Base-by-base conservation (phyloP, 306 rosid genomes). In the Hippophae tibetana region DNA sequence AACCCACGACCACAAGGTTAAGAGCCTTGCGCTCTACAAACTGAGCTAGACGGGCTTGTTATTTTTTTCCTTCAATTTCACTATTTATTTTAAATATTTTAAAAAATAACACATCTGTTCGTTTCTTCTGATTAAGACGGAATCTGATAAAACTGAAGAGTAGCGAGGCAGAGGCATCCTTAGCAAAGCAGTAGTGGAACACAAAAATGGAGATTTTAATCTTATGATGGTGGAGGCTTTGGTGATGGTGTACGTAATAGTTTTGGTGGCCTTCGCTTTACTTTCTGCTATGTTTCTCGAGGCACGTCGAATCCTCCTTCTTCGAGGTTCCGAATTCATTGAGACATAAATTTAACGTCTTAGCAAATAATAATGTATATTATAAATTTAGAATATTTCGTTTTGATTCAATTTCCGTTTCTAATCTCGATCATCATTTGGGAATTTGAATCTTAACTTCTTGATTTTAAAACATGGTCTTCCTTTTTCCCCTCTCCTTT, bases 281-380 rank as follows among this genome's bases (percentile, higher is more conserved):
- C 31, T 73, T 42, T 80, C 72, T 52, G 66, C 67, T n/a, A 64
- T 88, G 25, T 18, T 93, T 54, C 10, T 84, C 43, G 90, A 82
- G 78, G 94, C 95, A 87, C 60, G 85, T 92, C 65, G 98, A 83
- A 63, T 82, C 78, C 69, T 88, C 0, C 55, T 76, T 83, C 62
- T 92, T 88, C 54, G 88, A 85, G 80, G 98, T 80, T 78, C 90
- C 95, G 7, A 79, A 61, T 65, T 79, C 95, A 47, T 78, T 69
- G 79, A 87, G 80, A 51, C 86, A 81, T n/a, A n/a, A n/a, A n/a
- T n/a, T 42, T 2, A 13, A 38, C 7, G 26, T 46, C 42, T 31
- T 13, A 1, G 25, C 47, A 7, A 9, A 7, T 47, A 10, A 7
- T 49, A 18, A 18, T 18, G 12, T 49, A 5, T 12, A 13, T 14